phyloP scores from a whole-genome alignment of 768 basidiomycete genomes.

The Suillus placidus region DNA sequence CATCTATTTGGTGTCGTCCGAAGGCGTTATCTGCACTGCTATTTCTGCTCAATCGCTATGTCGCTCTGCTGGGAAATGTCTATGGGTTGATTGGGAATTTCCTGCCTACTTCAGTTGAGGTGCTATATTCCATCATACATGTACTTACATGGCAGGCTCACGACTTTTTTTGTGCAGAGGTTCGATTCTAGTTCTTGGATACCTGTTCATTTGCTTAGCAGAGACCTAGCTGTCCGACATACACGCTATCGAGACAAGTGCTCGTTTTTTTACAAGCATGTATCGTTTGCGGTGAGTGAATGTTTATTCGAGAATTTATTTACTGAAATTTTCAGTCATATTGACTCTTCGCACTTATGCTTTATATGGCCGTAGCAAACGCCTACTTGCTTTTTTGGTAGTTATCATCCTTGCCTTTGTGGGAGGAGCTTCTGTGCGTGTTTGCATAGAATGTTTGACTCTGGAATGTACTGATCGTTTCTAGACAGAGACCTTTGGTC shows the following conservation, averaged over 20 bases:
- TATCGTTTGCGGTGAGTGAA: not conserved
- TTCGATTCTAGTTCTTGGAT: not conserved
- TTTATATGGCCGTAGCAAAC: not conserved
- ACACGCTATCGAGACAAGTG: not conserved
- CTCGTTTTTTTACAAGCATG: not conserved
- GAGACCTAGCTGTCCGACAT: not conserved
- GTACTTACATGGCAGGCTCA: not conserved
- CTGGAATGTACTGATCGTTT: not conserved
- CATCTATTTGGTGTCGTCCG: not conserved
- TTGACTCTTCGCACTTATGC: constrained; percentile 2
- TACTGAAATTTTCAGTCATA: not conserved
- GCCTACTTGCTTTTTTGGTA: not conserved
- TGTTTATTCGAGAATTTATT: not conserved
- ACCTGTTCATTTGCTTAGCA: not conserved
- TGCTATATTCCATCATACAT: not conserved
- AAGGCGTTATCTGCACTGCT: not conserved
- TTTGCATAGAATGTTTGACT: not conserved
- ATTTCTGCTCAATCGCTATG: not conserved
- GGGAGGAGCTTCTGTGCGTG: not conserved
- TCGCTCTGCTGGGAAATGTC: not conserved
- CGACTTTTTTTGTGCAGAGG: not conserved
- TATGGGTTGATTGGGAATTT: not conserved
- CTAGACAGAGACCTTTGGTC: not conserved
- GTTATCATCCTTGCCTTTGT: not conserved
- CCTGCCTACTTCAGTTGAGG: not conserved